Conservation (phyloP, 768 basidiomycete species). For the Leccinum barrowsii region DNA sequence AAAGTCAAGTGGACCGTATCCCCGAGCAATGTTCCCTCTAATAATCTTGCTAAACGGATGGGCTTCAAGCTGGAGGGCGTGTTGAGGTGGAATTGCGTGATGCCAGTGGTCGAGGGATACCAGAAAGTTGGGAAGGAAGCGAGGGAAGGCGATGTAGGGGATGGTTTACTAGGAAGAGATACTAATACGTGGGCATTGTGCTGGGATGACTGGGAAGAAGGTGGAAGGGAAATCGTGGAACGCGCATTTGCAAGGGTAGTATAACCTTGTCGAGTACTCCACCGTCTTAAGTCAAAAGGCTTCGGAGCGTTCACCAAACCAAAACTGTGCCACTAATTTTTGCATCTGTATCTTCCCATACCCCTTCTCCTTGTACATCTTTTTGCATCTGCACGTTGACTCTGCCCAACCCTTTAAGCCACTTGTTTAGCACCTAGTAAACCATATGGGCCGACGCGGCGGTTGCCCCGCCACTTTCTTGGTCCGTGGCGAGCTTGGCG, state of each 20-base stretch:
- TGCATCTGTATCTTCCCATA: too few species aligned
- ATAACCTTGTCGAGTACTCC: neutral
- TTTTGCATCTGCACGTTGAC: too few species aligned
- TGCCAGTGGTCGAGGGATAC: constrained; percentile 26
- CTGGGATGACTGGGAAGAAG: constrained; percentile 43
- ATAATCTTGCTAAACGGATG: constrained; percentile 36
- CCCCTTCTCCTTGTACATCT: too few species aligned
- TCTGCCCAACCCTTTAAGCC: too few species aligned
- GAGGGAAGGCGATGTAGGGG: constrained; percentile 23
- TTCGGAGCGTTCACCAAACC: too few species aligned
- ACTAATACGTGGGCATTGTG: constrained; percentile 33
- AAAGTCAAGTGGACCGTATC: constrained; percentile 45
- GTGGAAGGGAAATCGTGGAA: constrained; percentile 32
- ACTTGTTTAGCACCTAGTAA: too few species aligned
- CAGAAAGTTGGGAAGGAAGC: constrained; percentile 27
- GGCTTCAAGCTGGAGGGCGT: constrained; percentile 33
- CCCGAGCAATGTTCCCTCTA: constrained; percentile 35
- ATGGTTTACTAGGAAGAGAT: constrained; percentile 28
- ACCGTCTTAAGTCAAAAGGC: too few species aligned
- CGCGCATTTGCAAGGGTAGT: constrained; percentile 14
- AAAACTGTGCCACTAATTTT: too few species aligned
- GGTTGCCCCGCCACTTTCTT: too few species aligned
- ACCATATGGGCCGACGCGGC: too few species aligned
- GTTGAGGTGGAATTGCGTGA: constrained; percentile 38
- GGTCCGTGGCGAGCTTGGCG: too few species aligned